These are phyloP conservation scores for Groenewaldozyma auringiensis DNA, from an alignment of 1,139 yeast genomes.

Conservation along the genomic window DNA sequence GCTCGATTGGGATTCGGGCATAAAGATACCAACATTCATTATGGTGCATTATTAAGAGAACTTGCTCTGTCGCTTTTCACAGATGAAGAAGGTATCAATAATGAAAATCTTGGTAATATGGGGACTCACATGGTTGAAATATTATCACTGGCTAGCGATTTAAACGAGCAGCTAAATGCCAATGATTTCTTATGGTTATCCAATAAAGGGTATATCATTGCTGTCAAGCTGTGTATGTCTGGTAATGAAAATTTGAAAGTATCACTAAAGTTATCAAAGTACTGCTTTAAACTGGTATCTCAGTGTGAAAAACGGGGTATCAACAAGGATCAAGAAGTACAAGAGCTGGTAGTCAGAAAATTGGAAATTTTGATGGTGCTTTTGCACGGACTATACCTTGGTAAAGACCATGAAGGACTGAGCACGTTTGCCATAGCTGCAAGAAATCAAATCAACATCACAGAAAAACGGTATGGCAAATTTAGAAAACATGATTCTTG, in stretches of 20 bases:
- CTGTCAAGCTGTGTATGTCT: neutral
- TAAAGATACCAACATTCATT: neutral
- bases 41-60: neutral
- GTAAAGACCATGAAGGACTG: neutral
- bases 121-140: neutral
- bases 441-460: neutral
- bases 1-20: neutral
- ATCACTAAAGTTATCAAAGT: neutral
- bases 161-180: neutral
- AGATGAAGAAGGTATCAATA: neutral
- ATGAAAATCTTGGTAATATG: neutral
- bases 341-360: neutral
- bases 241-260: neutral
- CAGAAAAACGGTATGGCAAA: too few species aligned
- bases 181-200: neutral
- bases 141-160: neutral
- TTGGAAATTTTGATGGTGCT: neutral
- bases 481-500: neutral
- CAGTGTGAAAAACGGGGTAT: neutral
- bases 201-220: neutral
- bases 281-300: neutral
- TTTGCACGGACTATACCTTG: neutral
- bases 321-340: neutral
- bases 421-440: neutral
- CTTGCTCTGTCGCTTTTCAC: neutral